Conservation (phyloP, 352 stramenopile species). For the Pythium brassicae region DNA sequence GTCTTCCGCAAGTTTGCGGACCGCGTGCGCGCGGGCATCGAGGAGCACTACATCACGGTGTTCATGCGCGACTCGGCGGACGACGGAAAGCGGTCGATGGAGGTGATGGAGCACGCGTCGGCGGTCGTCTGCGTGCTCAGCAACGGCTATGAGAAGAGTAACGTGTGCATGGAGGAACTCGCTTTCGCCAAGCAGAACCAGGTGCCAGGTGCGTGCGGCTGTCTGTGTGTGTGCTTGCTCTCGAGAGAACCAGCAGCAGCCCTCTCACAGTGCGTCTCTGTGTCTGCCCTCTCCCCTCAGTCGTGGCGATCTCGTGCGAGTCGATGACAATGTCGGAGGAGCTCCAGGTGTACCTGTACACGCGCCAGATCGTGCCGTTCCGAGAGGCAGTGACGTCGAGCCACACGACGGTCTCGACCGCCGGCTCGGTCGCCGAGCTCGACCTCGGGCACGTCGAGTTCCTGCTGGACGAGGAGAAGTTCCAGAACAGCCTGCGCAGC, state of each 20-base stretch:
- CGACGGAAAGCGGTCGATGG: conserved; percentile 35
- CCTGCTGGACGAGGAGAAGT: conserved; percentile 61
- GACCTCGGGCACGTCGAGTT: conserved; percentile 33
- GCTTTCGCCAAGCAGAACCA: conserved; percentile 66
- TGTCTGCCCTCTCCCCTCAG: conserved; percentile 3
- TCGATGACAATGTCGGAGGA: conserved; percentile 55
- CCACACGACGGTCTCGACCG: conserved; percentile 21
- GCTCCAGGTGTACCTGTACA: conserved; percentile 76
- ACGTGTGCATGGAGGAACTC: conserved; percentile 76
- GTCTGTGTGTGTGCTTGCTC: conserved; percentile 7
- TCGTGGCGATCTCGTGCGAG: conserved; percentile 73
- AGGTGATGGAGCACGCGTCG: conserved; percentile 59
- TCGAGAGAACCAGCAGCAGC: too few relatives aligned
- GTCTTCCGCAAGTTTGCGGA: conserved; percentile 59
- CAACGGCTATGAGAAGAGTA: conserved; percentile 54
- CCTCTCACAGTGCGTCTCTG: too few relatives aligned
- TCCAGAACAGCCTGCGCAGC: conserved; percentile 51
- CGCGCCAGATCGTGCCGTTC: conserved; percentile 77
- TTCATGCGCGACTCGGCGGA: conserved; percentile 56
- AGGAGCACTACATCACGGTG: conserved; percentile 72
- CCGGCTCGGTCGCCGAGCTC: conserved; percentile 15
- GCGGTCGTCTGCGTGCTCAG: conserved; percentile 71
- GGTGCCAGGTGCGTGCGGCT: conserved; percentile 24
- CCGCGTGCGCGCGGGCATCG: conserved; percentile 54
- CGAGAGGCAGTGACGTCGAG: conserved; percentile 44